Base-by-base conservation (phyloP, 2,329 filamentous ascomycete species). In the Ophiostoma ulmi region DNA sequence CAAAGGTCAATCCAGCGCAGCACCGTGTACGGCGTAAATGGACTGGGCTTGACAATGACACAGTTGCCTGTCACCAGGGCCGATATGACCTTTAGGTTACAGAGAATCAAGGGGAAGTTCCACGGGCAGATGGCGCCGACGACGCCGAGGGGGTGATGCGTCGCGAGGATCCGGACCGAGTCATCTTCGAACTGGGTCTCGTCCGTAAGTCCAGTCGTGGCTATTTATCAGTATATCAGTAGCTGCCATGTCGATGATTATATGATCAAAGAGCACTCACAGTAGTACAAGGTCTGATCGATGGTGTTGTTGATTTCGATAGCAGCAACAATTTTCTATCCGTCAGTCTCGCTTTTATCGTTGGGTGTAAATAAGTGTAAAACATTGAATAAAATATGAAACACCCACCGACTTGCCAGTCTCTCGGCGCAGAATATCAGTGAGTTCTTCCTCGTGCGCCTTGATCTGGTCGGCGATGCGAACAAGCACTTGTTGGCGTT, bases 21-120 rank as follows among this genome's bases (percentile, higher is more conserved):
- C 39, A 80, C 80, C 64, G 80, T 78, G 76, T 83, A 86, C 7
- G 83, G 86, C 41, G 84, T 88, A 78, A 82, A 88, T 55, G 81
- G 87, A 0, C 86, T 88, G 0, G 87, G 85, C 75, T 86, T 86
- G 72, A 88, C 81, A 73, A 88, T 86, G 26, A 87, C 78, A 5
- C 81, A 79, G 76, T 87, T 87, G 14, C 85, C 85, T 0, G 85
- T 84, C 13, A 85, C 77, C 1, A 88, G 75, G 1, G 85, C 82
- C 0, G 84, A 79, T 1, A 77, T 41, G 10, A 71, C 67, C 76
- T 88, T 88, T 66, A 84, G 79, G 17, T 44, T 44, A 14, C 41
- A 44, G 13, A 44, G 41, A 13, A 44, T 44, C 41, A 44, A 17
- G 41, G 41, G 41, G 11, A 44, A 44, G 41, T 44, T 44, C 41